These are phyloP conservation scores for Liquidambar formosana DNA, from an alignment of 164 flowering plant species.

Conservation along the genomic window DNA sequence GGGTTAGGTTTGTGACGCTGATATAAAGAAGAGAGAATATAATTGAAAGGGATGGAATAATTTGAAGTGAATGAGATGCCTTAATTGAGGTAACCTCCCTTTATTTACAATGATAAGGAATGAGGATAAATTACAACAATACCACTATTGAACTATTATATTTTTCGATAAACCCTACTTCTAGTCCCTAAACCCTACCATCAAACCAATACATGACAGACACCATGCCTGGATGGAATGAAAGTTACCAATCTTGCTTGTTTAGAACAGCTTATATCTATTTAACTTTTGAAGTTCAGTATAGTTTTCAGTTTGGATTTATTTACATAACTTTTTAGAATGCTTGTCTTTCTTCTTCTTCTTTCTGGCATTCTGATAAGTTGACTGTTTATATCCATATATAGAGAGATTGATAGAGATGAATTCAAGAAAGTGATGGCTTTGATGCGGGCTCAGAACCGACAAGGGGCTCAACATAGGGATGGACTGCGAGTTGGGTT, in stretches of 20 bases:
- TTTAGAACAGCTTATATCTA: background rate
- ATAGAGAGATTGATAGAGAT: conserved; percentile 73
- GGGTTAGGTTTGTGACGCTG: too few relatives aligned
- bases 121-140: too few relatives aligned
- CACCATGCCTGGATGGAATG: background rate
- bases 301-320: background rate
- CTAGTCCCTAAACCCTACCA: too few relatives aligned
- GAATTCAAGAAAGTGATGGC: conserved; percentile 95
- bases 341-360: background rate
- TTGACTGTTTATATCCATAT: conserved; percentile 7
- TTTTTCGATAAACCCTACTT: too few relatives aligned
- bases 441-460: conserved; percentile 73
- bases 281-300: background rate
- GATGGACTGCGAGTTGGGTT: conserved; percentile 71
- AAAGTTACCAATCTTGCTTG: background rate
- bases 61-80: too few relatives aligned
- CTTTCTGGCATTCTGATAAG: background rate
- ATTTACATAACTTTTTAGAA: background rate
- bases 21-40: too few relatives aligned
- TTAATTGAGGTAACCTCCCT: too few relatives aligned
- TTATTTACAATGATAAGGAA: too few relatives aligned
- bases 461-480: conserved; percentile 81
- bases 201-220: background rate
- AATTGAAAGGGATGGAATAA: too few relatives aligned
- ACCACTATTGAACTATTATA: too few relatives aligned